phyloP scores from a whole-genome alignment of 1,139 yeast genomes.

The Kurtzmaniella quercitrusa region DNA sequence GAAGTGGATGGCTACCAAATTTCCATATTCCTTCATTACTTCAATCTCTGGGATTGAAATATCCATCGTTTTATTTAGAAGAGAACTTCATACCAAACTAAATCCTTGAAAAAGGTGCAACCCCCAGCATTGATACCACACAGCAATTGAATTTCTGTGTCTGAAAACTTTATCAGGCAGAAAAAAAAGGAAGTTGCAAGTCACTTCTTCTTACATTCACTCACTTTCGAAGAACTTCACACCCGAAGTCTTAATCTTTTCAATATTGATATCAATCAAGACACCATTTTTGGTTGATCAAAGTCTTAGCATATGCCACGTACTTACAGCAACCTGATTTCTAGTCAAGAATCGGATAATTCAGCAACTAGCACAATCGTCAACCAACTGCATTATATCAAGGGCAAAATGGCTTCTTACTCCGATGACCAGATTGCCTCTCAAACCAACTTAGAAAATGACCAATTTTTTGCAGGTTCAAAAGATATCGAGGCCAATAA shows the following conservation, averaged over 20 bases:
- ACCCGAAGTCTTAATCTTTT: not conserved
- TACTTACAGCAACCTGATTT: not conserved
- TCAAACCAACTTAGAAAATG: slow-evolving; percentile 6
- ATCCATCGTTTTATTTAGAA: not conserved
- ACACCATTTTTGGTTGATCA: not conserved
- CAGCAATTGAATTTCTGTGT: not conserved
- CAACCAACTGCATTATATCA: slow-evolving; percentile 1
- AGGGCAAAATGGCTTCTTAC: not conserved
- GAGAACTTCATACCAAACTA: not conserved
- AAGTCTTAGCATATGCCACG: slow-evolving; percentile 2
- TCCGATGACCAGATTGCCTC: slow-evolving; percentile 6
- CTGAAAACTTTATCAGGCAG: not conserved
- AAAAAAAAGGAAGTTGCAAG: not conserved
- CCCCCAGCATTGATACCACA: not conserved
- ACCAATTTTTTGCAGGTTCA: not conserved
- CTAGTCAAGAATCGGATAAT: slow-evolving; percentile 4
- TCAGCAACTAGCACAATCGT: slow-evolving; percentile 5
- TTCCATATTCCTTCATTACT: not conserved
- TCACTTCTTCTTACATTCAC: not conserved
- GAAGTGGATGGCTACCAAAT: slow-evolving; percentile 1
- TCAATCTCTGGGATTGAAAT: not conserved
- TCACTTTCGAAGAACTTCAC: not conserved
- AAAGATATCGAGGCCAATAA: slow-evolving; percentile 8
- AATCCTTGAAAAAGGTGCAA: not conserved
- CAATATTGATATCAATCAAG: not conserved